Conservation (phyloP, 2,329 filamentous ascomycete genomes). For the Onygenales sp. region DNA sequence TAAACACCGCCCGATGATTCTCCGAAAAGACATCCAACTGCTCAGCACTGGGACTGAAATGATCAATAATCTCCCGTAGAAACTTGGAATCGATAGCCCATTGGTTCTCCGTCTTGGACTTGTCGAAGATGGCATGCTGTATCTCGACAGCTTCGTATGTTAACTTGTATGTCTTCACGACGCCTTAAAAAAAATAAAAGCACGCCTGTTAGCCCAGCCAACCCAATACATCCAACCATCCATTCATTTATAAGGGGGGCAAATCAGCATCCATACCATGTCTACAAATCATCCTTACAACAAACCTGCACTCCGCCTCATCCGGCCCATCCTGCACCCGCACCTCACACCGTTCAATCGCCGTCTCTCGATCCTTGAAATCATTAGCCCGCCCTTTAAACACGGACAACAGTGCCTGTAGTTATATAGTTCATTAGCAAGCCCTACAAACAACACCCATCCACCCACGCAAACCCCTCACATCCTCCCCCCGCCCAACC, state of each 20-base stretch:
- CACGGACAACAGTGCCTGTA: slow-evolving; percentile 48
- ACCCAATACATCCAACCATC: too few relatives aligned
- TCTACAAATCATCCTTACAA: slow-evolving; percentile 53
- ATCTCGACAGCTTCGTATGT: slow-evolving; percentile 54
- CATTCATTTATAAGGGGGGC: too few relatives aligned
- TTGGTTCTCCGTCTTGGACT: slow-evolving; percentile 43
- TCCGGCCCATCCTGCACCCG: slow-evolving; percentile 47
- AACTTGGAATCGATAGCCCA: slow-evolving; percentile 51
- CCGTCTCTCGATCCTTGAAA: slow-evolving; percentile 46
- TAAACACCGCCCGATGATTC: slow-evolving; percentile 50
- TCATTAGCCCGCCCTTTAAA: slow-evolving; percentile 52
- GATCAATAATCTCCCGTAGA: slow-evolving; percentile 52
- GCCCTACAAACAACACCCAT: neutral
- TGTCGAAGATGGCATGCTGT: slow-evolving; percentile 56
- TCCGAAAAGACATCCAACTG: slow-evolving; percentile 54
- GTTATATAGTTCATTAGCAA: neutral
- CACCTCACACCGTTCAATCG: slow-evolving; percentile 54
- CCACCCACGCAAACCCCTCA: too few relatives aligned
- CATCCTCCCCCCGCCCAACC: too few relatives aligned
- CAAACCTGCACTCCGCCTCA: slow-evolving; percentile 50
- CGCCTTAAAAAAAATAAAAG: slow-evolving; percentile 31
- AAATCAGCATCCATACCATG: slow-evolving; percentile 34
- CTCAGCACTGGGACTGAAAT: slow-evolving; percentile 55
- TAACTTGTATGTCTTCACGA: slow-evolving; percentile 56
- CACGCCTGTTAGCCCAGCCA: neutral